Percentiles rank a stretch among this genome's conserved stretches.
Evolutionary conservation across 2,329 filamentous ascomycete genomes (phyloP).

Genomic region (Botryotinia calthae): DNA sequence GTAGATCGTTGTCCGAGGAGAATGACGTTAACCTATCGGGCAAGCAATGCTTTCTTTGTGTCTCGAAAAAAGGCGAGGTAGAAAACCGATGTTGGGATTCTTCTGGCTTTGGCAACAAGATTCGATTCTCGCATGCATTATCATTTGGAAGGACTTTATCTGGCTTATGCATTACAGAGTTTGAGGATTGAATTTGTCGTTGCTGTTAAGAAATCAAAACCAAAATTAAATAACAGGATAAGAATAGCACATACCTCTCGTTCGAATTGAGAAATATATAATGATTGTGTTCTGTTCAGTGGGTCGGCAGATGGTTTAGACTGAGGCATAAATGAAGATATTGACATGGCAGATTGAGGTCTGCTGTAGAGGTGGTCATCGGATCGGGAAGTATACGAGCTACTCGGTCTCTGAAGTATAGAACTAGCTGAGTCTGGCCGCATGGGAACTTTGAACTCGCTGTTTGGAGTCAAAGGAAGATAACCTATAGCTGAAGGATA

Average conservation of each 20-base stretch:
- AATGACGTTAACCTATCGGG: background rate
- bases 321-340: constrained; percentile 18
- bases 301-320: constrained; percentile 11
- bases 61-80: background rate
- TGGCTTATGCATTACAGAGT: too few species aligned
- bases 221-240: background rate
- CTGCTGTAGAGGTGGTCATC: background rate
- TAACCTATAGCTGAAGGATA: background rate
- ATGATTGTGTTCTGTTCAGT: constrained; percentile 9
- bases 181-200: background rate
- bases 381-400: background rate
- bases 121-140: background rate
- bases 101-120: background rate
- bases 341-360: constrained; percentile 21
- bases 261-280: constrained; percentile 27
- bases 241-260: constrained; percentile 25
- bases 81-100: background rate
- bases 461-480: constrained; percentile 7
- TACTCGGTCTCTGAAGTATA: constrained; percentile 15
- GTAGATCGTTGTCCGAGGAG: background rate
- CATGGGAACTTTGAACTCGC: constrained; percentile 29
- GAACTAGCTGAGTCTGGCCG: constrained; percentile 23
- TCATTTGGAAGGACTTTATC: background rate
- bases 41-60: background rate
- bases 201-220: background rate